Conservation (phyloP, 2,329 filamentous ascomycete genomes). For the Fusarium avenaceum region DNA sequence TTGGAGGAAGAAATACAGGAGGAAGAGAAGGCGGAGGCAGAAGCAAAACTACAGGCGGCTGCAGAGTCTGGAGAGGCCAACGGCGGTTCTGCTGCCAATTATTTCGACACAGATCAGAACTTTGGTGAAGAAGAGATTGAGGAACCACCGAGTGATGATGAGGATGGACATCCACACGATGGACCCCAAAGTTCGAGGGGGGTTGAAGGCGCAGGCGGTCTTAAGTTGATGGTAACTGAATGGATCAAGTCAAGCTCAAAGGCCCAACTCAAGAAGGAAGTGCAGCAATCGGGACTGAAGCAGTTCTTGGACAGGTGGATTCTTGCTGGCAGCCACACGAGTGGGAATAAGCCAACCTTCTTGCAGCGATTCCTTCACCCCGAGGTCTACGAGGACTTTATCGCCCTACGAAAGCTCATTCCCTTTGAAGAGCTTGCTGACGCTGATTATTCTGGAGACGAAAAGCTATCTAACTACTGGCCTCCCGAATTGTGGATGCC, state of each 20-base stretch:
- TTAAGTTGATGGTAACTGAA: slow-evolving; percentile 51
- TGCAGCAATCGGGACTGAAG: slow-evolving; percentile 48
- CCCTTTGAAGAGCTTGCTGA: slow-evolving; percentile 65
- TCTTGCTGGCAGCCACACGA: slow-evolving; percentile 46
- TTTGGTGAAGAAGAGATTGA: slow-evolving; percentile 54
- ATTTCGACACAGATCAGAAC: slow-evolving; percentile 53
- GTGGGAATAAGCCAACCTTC: slow-evolving; percentile 60
- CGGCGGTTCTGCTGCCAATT: slow-evolving; percentile 51
- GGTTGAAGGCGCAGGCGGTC: slow-evolving; percentile 56
- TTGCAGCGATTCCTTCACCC: slow-evolving; percentile 80
- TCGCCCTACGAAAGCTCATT: slow-evolving; percentile 76
- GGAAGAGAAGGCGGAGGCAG: slow-evolving; percentile 63
- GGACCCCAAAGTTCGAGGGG: slow-evolving; percentile 50
- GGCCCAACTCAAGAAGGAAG: slow-evolving; percentile 50
- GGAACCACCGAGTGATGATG: slow-evolving; percentile 48
- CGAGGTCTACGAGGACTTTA: slow-evolving; percentile 81
- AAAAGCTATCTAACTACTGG: slow-evolving; percentile 75
- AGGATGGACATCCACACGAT: slow-evolving; percentile 41
- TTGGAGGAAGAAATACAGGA: slow-evolving; percentile 64
- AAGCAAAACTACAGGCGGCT: slow-evolving; percentile 41
- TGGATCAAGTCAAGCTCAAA: slow-evolving; percentile 56
- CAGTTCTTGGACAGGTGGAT: slow-evolving; percentile 48
- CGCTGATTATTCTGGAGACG: slow-evolving; percentile 64
- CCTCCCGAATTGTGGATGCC: slow-evolving; percentile 72
- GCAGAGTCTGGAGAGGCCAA: slow-evolving; percentile 43